phyloP scores from a whole-genome alignment of 23 red algal species.

The Chondrus crispus region DNA sequence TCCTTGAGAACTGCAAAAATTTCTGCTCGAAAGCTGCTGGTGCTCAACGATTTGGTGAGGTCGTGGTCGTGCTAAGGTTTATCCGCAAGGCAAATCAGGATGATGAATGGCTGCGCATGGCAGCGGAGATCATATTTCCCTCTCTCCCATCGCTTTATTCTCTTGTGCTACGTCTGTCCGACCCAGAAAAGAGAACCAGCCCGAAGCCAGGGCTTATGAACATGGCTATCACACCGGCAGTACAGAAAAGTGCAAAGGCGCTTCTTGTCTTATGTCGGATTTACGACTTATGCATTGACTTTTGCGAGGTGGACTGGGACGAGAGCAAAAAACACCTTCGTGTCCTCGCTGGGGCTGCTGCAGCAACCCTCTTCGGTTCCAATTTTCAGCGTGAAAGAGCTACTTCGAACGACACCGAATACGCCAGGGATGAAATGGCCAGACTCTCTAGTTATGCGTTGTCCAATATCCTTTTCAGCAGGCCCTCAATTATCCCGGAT shows the following conservation, averaged over 20 bases:
- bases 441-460: constrained; percentile 32
- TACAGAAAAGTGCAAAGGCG: neutral
- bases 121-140: neutral
- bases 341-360: neutral
- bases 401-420: neutral
- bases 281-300: neutral
- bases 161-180: neutral
- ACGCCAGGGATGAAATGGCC: constrained; percentile 34
- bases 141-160: neutral
- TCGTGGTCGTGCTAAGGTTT: neutral
- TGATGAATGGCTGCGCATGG: neutral
- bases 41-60: neutral
- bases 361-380: neutral
- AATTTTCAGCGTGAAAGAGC: neutral
- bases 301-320: neutral
- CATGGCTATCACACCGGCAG: neutral
- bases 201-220: neutral
- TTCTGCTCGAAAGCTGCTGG: neutral
- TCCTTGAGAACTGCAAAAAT: neutral
- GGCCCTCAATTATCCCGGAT: neutral
- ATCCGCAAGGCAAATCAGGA: neutral
- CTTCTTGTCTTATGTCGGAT: neutral
- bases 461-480: constrained; percentile 16
- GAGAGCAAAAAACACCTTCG: neutral
- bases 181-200: neutral